A percentile compares a stretch with the other conserved stretches of the same genome.
These are phyloP conservation scores for Candida montana DNA, from an alignment of 805 yeast species.

Conservation along the genomic window DNA sequence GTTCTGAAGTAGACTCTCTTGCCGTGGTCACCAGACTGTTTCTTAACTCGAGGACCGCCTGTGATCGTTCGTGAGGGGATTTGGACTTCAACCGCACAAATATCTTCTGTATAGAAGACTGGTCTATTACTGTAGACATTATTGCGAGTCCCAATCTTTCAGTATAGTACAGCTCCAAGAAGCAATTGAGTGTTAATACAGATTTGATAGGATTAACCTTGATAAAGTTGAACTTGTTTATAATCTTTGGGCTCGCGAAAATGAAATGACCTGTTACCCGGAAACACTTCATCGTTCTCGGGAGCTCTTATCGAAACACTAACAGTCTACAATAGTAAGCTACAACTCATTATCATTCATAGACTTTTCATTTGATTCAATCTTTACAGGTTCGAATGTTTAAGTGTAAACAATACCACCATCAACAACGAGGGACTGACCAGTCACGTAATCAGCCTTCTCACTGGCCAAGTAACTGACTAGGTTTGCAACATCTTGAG, in stretches of 20 bases:
- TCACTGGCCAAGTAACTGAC: conserved; percentile 32
- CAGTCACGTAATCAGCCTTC: conserved; percentile 33
- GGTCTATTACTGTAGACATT: conserved; percentile 12
- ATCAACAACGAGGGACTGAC: conserved; percentile 31
- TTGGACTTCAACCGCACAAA: conserved; percentile 34
- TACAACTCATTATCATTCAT: no score
- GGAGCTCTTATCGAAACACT: no score
- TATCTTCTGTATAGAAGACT: conserved; percentile 30
- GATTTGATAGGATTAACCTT: background rate
- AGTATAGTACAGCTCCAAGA: background rate
- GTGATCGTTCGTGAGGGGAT: conserved; percentile 29
- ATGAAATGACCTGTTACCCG: background rate
- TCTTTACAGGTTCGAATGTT: background rate
- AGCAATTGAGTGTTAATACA: background rate
- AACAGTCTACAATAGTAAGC: no score
- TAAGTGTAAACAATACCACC: conserved; percentile 29
- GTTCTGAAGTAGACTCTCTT: conserved; percentile 78
- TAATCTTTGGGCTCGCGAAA: background rate
- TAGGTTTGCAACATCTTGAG: conserved; percentile 32
- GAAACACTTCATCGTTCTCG: background rate
- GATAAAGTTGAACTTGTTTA: background rate
- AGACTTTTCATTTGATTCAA: no score
- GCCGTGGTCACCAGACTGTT: conserved; percentile 66
- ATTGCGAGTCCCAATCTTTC: background rate
- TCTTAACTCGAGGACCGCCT: conserved; percentile 67